These are phyloP conservation scores for Jacaranda copaia DNA, from an alignment of 257 asterid species.

Conservation along the genomic window DNA sequence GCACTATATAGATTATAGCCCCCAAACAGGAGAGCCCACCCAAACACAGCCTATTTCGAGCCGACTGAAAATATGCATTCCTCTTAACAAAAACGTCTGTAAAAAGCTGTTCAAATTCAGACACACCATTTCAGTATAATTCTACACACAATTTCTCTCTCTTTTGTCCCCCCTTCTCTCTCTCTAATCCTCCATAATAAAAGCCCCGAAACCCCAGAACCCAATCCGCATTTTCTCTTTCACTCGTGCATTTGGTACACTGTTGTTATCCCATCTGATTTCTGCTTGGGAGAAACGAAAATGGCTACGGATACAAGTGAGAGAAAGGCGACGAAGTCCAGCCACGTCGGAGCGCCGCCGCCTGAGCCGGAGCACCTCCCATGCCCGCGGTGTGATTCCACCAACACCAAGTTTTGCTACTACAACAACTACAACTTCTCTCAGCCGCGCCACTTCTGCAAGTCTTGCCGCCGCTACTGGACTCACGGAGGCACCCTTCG, in stretches of 20 bases:
- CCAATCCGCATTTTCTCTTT: background rate
- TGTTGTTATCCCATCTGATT: too few species aligned
- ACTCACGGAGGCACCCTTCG: conserved; percentile 97
- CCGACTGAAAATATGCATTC: conserved; percentile 51
- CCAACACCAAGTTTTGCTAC: conserved; percentile 91
- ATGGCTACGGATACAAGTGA: conserved; percentile 65
- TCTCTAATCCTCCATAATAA: conserved; percentile 30
- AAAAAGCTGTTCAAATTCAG: conserved; percentile 68
- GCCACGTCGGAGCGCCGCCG: conserved; percentile 69
- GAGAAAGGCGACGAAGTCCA: conserved; percentile 41
- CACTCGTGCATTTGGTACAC: too few species aligned
- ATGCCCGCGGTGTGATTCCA: conserved; percentile 96
- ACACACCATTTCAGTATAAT: conserved; percentile 46
- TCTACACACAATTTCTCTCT: conserved; percentile 42
- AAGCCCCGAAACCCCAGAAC: conserved; percentile 22
- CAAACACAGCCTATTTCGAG: conserved; percentile 53
- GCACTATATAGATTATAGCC: background rate
- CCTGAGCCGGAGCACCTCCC: conserved; percentile 89
- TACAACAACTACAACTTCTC: conserved; percentile 96
- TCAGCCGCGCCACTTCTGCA: conserved; percentile 95
- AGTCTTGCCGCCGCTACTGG: conserved; percentile 98
- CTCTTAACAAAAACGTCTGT: conserved; percentile 49
- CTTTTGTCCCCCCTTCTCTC: conserved; percentile 31
- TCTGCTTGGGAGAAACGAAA: background rate
- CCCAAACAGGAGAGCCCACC: conserved; percentile 49